Base-by-base conservation (phyloP, 441 rosid species). In the Populus hybrid region DNA sequence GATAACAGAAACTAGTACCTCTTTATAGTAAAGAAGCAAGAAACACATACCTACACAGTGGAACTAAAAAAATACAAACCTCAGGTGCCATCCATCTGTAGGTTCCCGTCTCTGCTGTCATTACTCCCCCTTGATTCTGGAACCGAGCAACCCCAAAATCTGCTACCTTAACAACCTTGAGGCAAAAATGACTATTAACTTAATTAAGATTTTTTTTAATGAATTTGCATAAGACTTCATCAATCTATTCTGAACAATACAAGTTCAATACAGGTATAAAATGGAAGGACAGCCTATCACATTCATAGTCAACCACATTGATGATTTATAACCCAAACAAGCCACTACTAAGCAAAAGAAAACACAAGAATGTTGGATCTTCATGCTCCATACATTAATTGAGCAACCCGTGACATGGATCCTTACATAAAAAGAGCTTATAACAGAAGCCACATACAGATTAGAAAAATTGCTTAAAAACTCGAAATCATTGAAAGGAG, bases 31-130 rank as follows among this genome's bases (percentile, higher is more conserved):
- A 6, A 70, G 77, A 68, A 61, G 67, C 66, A 50, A 42, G 73
- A 63, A 67, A 21, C 50, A 54, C 67, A 67, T 66, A 64, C 69
- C 12, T 5, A 14, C 46, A 24, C 38, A 9, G 14, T 16, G 16
- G 46, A 75, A 67, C 36, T 32, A 35, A 68, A 54, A 69, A 78
- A 20, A 81, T 80, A 67, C 86, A 77, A 65, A 92, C 93, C 93
- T 92, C 97, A 57, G 97, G 97, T 67, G 97, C 97, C 97, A 92
- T 91, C 97, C 95, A 92, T 85, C 95, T 88, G 81, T 92, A 92
- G 16, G 97, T 92, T 72, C 93, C 97, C 23, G 95, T 91, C 85
- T 92, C 95, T 16, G 92, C 97, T 21, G 97, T 92, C 93, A 92
- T 90, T 76, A 88, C 89, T 77, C 97, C 97, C 70, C 85, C 90